These are phyloP conservation scores for Mortierella sp. DNA, from an alignment of 371 early-diverging fungal species.

Conservation along the genomic window DNA sequence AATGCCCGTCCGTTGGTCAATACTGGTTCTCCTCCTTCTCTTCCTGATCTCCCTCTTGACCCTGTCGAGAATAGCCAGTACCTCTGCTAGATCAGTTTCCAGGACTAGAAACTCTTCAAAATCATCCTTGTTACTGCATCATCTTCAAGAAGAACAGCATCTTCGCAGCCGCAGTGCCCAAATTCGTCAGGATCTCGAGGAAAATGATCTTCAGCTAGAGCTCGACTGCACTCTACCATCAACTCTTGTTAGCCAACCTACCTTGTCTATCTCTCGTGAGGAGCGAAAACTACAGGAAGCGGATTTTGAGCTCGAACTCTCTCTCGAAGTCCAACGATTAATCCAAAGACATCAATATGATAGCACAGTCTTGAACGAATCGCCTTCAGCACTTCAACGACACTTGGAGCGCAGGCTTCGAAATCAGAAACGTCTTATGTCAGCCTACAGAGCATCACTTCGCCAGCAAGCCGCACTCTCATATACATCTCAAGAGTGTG, in stretches of 20 bases:
- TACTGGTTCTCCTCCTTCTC: constrained; percentile 29
- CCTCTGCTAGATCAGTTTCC: constrained; percentile 2
- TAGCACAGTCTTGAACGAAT: constrained; percentile 48
- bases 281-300: constrained; percentile 37
- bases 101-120: background rate
- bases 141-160: constrained; percentile 46
- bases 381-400: constrained; percentile 45
- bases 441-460: constrained; percentile 32
- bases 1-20: constrained; percentile 47
- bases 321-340: constrained; percentile 35
- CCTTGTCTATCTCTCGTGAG: constrained; percentile 13
- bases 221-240: constrained; percentile 24
- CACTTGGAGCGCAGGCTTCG: constrained; percentile 39
- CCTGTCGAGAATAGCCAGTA: constrained; percentile 25
- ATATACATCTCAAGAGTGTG: constrained; percentile 44
- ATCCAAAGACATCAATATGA: constrained; percentile 28
- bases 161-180: constrained; percentile 38
- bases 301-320: constrained; percentile 55
- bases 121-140: constrained; percentile 17
- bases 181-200: constrained; percentile 44
- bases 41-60: constrained; percentile 41
- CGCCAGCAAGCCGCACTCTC: constrained; percentile 30
- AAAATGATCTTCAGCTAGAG: constrained; percentile 45
- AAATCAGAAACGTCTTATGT: constrained; percentile 30
- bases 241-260: background rate